Base-by-base conservation (phyloP, 2,329 filamentous ascomycete genomes). In the Achaetomium macrosporum region DNA sequence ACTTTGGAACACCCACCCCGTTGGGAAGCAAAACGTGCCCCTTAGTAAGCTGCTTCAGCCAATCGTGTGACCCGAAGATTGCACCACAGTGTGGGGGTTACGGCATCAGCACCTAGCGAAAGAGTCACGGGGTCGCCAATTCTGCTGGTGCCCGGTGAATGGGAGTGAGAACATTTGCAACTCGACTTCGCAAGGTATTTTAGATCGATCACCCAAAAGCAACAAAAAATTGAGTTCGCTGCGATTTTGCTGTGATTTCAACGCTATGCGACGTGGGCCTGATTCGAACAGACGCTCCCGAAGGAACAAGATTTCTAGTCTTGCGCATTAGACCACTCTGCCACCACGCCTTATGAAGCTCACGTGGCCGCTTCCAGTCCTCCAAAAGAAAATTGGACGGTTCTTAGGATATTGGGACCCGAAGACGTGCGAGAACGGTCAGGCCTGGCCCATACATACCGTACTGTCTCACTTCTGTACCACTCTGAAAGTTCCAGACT, bases 281-380 rank as follows among this genome's bases (percentile, higher is more conserved):
- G 57, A 59, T 59, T 57, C 52, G 55, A 59, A 59, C 55, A 59
- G 55, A 59, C 55, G 57, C 55, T 55, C 55, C 55, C 57, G 50
- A 57, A 55, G 54, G 55, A 57, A 59, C 57, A 59, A 59, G 57
- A 57, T 57, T 59, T 57, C 55, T 55, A 59, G 57, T 59, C 57
- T 53, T 53, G 57, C 55, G 57, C 57, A 55, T 57, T 56, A 57
- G 57, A 57, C 57, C 57, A 56, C 57, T 59, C 55, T 54, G 57
- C 57, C 54, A 59, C 57, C 57, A 56, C 50, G 57, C 57, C 57
- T 30, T 40, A 20, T 43, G 40, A 35, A 46, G 40, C 36, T 49
- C 51, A 53, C 51, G 51, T 53, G 51, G 48, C 33, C 11, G 30
- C 4, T 5, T 2, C 15, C 5, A 1, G 5, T 10, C n/a, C n/a